Evolutionary conservation across 2,329 filamentous ascomycete species (phyloP), one percentile per base, ranked within the genome.

Genomic region (Dothideomycetes sp.): DNA sequence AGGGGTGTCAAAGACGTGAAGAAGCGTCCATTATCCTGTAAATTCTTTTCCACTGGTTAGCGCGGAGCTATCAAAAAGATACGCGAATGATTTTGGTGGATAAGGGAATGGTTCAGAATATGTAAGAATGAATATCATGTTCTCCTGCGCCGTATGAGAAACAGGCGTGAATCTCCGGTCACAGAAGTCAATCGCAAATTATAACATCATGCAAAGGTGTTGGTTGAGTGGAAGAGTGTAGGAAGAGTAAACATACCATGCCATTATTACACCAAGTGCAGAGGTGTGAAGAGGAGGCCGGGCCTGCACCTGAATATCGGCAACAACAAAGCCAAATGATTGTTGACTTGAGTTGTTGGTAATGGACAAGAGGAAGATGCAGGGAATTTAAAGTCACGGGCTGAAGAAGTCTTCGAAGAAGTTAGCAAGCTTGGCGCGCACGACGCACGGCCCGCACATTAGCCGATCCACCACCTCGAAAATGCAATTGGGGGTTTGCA

Each of bases 181-280:
- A 64, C 64, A 63, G 68, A 72, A 75, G 82, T 95, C 87, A 93
- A 89, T 89, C 87, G 88, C 87, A 95, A 95, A 95, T 94, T 94
- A 85, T 84, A 71, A 82, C 87, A 94, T 94, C 88, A 84, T 81
- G 52, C 37, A 37, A 37, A 14, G 2, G 30, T 45, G 34, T 27
- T 34, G 18, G 24, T 34, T 31, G 19, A 19, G 37, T 30, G 18
- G 5, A 36, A 17, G 39, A 39, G 27, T 11, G 19, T 34, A 19
- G 15, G 32, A 12, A 24, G 12, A 17, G 16, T 17, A 11, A 29
- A 43, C 36, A 27, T 43, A 43, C 41, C 41, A 35, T 38, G 27
- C 36, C 40, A 42, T 37, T 14, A 15, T 33, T 33, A 33, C 14
- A 27, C 22, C 22, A 27, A 12, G 22, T 12, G 22, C 7, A 7